Evolutionary conservation across 768 basidiomycete genomes (phyloP), one percentile per base, ranked within the genome.

Genomic region (Pleurotus djamor): DNA sequence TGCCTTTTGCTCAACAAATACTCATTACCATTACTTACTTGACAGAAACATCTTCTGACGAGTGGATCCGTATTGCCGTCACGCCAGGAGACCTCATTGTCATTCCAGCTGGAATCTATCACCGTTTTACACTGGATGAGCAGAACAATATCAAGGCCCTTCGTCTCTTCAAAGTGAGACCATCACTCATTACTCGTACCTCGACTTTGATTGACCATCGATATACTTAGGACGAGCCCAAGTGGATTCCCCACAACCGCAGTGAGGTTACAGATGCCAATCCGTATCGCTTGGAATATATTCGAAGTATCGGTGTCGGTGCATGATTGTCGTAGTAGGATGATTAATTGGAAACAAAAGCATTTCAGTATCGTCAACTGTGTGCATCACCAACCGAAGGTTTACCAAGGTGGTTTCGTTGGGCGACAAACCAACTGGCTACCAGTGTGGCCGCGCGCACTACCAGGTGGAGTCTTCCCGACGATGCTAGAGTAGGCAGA

Each of bases 41-140:
- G 33, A 16, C 66, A 92, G 90, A 92, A 68, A 76, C 81, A 5
- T 77, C 83, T 0, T 78, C 83, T 1, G 83, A 93, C 61, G 72
- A 74, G 5, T 97, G 96, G 96, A 89, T 97, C 65, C 83, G 95
- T 59, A 77, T 94, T 41, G 84, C 84, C 5, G 77, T 96, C 13
- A 77, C 77, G 8, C 82, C 88, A 4, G 92, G 94, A 1, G 96
- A 97, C 68, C 81, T 98, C 50, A 72, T 97, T 55, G 86, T 97
- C 56, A 72, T 98, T 44, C 96, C 96, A 1, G 84, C 92, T 14
- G 94, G 94, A 0, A 94, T 96, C 65, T 97, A 95, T 71, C 96
- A 98, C 74, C 89, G 95, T 43, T 98, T 97, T 77, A 96, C 92
- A 0, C 84, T 97, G 13, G 94, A 96, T 68, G 81, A 85, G 62